Evolutionary conservation across 2,329 filamentous ascomycete genomes (phyloP), one percentile per base, ranked within the genome.

Genomic region (Colletotrichum sp.): DNA sequence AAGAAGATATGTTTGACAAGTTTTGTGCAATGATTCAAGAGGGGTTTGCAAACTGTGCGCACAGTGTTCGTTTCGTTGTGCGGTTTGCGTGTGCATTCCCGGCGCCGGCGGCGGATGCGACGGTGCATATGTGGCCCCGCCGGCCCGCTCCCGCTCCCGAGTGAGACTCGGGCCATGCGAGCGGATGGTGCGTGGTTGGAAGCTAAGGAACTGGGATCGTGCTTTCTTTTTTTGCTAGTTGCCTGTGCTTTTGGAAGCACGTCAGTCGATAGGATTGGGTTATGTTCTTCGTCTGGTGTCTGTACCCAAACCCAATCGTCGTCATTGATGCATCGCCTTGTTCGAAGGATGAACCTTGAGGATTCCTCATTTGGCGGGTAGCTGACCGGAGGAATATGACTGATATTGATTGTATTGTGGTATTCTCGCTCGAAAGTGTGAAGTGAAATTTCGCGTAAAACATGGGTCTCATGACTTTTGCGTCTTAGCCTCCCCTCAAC

Each of bases 361-460:
- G 34, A 36, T 39, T 18, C 4, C 32, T 13, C 30, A 39, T 9
- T 18, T 10, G 39, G 5, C 39, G 16, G 39, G 0, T 6, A 0
- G 3, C 39, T 2, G n/a, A 49, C 6, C 44, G 1, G 6, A 21
- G n/a, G 44, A 3, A 2, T 2, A 21, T 49, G n/a, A 10, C 39
- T 49, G 44, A 7, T 13, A 3, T 12, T 21, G 18, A 7, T 1
- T 49, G 6, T 8, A 0, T 21, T 49, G 10, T 49, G n/a, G 44
- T 49, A 49, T 49, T 49, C 44, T 49, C 6, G 44, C 44, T 49
- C 44, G 39, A 49, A 49, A 49, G 3, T 8, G 6, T 12, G 10
- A 1, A 21, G n/a, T 21, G 1, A 49, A 7, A 4, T 3, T 4
- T 6, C 8, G 2, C 10, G 44, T 49, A 0, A 1, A 2, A 32